Conservation (phyloP, 176 grass and related monocot species). For the Metroxylon sagu region DNA sequence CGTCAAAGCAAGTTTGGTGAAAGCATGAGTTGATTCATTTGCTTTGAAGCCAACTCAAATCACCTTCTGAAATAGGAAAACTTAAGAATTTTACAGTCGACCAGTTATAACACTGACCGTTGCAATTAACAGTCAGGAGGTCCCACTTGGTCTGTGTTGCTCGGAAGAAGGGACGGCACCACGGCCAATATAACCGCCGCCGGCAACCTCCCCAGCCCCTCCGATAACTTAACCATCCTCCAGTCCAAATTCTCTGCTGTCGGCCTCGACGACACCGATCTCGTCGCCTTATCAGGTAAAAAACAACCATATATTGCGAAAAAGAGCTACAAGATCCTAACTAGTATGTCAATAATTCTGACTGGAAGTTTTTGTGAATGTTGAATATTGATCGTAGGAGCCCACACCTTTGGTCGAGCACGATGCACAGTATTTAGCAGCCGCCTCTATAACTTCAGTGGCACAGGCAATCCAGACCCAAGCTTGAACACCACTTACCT, state of each 20-base stretch:
- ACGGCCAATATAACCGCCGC: constrained; percentile 47
- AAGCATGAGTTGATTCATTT: too few species aligned
- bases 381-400: constrained; percentile 25
- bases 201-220: constrained; percentile 47
- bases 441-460: constrained; percentile 69
- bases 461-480: constrained; percentile 37
- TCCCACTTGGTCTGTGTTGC: constrained; percentile 42
- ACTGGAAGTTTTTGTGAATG: too few species aligned
- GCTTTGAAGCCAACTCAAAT: too few species aligned
- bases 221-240: constrained; percentile 43
- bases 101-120: too few species aligned
- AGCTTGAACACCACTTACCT: constrained; percentile 41
- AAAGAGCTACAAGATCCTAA: too few species aligned
- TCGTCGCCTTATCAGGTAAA: constrained; percentile 71
- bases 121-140: constrained; percentile 45
- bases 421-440: constrained; percentile 46
- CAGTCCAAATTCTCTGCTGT: constrained; percentile 57
- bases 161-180: constrained; percentile 69
- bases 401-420: constrained; percentile 70
- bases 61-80: too few species aligned
- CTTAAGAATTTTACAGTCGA: too few species aligned
- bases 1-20: too few species aligned
- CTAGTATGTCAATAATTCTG: too few species aligned
- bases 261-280: constrained; percentile 58
- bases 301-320: not conserved